Evolutionary conservation across 1,284 basidiomycete species (phyloP), one percentile per base, ranked within the genome.

Genomic region (Moesziomyces parantarcticus): DNA sequence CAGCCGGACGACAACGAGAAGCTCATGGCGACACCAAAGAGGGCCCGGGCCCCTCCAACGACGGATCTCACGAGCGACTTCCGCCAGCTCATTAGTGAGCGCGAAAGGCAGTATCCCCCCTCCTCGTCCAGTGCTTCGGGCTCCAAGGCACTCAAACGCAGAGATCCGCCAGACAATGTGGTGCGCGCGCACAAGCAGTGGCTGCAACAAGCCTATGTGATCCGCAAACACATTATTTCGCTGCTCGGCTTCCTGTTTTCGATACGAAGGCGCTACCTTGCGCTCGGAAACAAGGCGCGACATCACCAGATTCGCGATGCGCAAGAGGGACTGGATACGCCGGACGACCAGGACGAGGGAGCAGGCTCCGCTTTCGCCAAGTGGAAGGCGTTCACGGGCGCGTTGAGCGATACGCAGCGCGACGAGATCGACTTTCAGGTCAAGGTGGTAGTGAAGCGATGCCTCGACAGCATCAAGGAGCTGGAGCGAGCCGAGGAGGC

Each of bases 341-440:
- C 63, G 6, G 66, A 60, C 6, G 55, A 65, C 21, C 43, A 60
- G 5, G 63, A 60, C 3, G 54, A 63, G 25, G 44, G 20, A 18
- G 50, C 54, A 11, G 50, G 60, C 18, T 58, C 62, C 1, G 63
- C 69, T 0, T 80, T 81, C 47, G 61, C 75, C 26, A 76, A 74
- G 48, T 79, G 77, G 77, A 77, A 70, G 43, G 50, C 88, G 14
- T 88, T 88, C 58, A 87, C 58, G 3, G 89, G 89, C 62, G 87
- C 90, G 79, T 87, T 96, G 16, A 89, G 89, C 23, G 93, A 95
- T 77, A 89, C 91, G 66, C 92, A 96, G 83, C 87, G 93, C 53
- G 93, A 95, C 85, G 92, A 94, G 84, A 91, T 96, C 64, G 94
- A 96, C 86, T 86, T 93, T 69, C 92, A 94, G 82, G 90, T 92